These are phyloP conservation scores for Beauveria varroae DNA, from an alignment of 2,329 filamentous ascomycete species.

Conservation along the genomic window DNA sequence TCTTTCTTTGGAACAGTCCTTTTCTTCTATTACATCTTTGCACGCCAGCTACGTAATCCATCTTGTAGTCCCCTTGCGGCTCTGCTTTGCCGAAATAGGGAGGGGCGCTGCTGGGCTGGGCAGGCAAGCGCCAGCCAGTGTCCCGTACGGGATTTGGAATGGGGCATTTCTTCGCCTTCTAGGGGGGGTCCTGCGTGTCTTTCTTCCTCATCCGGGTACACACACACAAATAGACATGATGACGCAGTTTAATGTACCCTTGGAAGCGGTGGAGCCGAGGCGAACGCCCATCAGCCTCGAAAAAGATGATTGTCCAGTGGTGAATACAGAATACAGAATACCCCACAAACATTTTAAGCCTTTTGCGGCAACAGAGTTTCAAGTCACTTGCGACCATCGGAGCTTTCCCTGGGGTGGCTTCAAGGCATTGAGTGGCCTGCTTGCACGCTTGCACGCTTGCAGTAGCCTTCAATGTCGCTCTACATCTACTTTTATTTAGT, in stretches of 20 bases:
- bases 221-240: neutral
- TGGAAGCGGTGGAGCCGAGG: neutral
- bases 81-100: neutral
- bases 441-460: too few species aligned
- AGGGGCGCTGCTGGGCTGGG: neutral
- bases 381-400: constrained; percentile 8
- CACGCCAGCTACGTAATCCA: neutral
- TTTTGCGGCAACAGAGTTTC: neutral
- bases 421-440: too few species aligned
- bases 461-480: too few species aligned
- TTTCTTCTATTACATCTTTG: neutral
- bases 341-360: neutral
- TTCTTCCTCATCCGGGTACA: neutral
- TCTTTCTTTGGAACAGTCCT: neutral
- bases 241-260: neutral
- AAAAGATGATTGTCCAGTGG: neutral
- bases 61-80: neutral
- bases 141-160: neutral
- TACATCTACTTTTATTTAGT: neutral
- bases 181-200: neutral
- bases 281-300: neutral
- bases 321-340: neutral
- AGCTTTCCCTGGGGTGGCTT: neutral
- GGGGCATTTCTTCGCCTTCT: neutral
- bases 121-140: neutral